Evolutionary conservation across 2,329 filamentous ascomycete species (phyloP), one percentile per base, ranked within the genome.

Genomic region (Ilyonectria destructans): DNA sequence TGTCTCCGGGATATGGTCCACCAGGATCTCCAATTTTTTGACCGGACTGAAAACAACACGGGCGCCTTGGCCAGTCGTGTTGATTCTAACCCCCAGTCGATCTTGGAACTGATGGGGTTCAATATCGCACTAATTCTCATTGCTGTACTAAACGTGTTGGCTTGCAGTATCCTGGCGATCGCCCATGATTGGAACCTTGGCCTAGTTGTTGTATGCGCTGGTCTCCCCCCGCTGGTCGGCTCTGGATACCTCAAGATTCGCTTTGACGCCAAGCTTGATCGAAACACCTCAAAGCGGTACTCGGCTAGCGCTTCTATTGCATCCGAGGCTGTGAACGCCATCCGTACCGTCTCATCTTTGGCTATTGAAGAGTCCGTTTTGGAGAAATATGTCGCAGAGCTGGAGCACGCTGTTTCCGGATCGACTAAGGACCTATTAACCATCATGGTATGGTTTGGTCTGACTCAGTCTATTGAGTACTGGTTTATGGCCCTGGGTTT

Each of bases 101-200:
- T 84, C 46, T 71, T 82, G n/a, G 82, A 83, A 67, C 78, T 84
- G 1, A 84, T 83, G 81, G 81, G 82, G 1, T 80, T 81, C 67
- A 85, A 83, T 45, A 73, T 84, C 26, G 81, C 75, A 1, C 77
- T 84, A 2, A 80, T 84, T 31, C n/a, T 82, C 10, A 80, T 83
- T 37, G 74, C 80, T 1, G 68, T 80, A 1, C 67, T 84, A 26
- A 83, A 82, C 37, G 68, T 85, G 15, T 62, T 77, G 15, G 77
- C 80, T 0, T 83, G 80, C 65, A 78, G 77, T 61, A 77, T 86
- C 12, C 69, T 89, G 1, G 82, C 82, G 0, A 78, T 88, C 9
- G 82, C 76, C 1, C 79, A 81, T 58, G 82, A 81, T 15, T 88
- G 84, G 85, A 86, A 85, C 56, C 73, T 88, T 7, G 85, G 84